A percentile compares a stretch with the other conserved stretches of the same genome.
Conservation (phyloP, 192 early-diverging fungal species). For the Mortierella hygrophila region DNA sequence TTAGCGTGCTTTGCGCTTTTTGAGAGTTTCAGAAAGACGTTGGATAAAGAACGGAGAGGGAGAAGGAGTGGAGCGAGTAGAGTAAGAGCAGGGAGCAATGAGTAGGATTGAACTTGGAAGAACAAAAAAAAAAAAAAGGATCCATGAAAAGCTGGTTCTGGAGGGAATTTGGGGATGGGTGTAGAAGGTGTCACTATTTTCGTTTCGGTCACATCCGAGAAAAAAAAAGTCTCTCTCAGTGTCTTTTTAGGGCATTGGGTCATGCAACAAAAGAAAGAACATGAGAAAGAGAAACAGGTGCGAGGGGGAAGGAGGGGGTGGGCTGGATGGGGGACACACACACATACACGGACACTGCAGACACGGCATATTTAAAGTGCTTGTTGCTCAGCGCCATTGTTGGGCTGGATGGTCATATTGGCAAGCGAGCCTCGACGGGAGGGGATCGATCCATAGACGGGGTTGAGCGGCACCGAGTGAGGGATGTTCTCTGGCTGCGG, state of each 20-base stretch:
- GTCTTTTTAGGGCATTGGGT: background rate
- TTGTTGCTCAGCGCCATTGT: conserved; percentile 28
- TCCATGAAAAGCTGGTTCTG: background rate
- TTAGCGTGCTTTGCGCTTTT: background rate
- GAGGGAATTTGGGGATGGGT: background rate
- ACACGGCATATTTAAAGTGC: conserved; percentile 23
- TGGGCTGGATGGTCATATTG: conserved; percentile 40
- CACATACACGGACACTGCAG: background rate
- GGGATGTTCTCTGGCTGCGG: conserved; percentile 94
- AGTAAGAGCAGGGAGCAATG: background rate
- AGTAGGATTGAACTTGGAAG: background rate
- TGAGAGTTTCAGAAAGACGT: conserved; percentile 1
- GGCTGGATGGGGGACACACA: background rate
- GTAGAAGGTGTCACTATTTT: background rate
- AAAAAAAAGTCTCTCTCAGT: background rate
- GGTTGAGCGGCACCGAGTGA: conserved; percentile 66
- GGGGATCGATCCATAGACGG: conserved; percentile 46
- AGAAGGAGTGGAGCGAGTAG: background rate
- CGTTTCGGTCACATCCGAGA: background rate
- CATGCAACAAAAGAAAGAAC: background rate
- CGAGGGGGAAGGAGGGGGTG: background rate
- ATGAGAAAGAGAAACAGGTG: background rate
- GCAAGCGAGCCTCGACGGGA: conserved; percentile 42
- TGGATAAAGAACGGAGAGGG: background rate
- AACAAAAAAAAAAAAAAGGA: background rate